Conservation (phyloP, 495 filamentous ascomycete species). For the Hypoxylon lenormandii region DNA sequence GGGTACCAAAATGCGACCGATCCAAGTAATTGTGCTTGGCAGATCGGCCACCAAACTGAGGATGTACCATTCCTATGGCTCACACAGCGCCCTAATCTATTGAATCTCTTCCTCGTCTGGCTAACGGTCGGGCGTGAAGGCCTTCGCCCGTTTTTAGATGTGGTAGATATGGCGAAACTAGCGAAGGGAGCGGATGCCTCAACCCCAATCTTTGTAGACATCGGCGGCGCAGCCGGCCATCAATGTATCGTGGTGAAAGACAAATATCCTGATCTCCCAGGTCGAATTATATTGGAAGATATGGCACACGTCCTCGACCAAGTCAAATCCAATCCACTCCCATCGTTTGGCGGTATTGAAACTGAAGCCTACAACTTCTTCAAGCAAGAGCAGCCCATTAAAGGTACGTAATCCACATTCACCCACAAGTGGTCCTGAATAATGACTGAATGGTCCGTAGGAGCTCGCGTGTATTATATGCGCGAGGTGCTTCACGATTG, state of each 20-base stretch:
- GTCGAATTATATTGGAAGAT: constrained; percentile 64
- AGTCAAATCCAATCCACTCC: constrained; percentile 28
- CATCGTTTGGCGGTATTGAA: constrained; percentile 44
- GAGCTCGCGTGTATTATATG: constrained; percentile 61
- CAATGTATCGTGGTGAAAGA: constrained; percentile 49
- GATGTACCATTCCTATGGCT: constrained; percentile 47
- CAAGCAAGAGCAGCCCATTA: constrained; percentile 63
- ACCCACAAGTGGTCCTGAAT: neutral
- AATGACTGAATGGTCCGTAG: constrained; percentile 26
- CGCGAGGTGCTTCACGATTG: constrained; percentile 63
- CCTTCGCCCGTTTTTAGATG: constrained; percentile 32
- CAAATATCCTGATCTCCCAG: constrained; percentile 56
- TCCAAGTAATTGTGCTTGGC: constrained; percentile 14
- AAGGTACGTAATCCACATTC: constrained; percentile 42
- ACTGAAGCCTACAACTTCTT: constrained; percentile 64
- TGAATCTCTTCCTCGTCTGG: constrained; percentile 33
- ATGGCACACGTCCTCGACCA: constrained; percentile 55
- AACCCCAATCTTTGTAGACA: constrained; percentile 54
- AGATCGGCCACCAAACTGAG: constrained; percentile 40
- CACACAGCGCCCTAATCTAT: constrained; percentile 31
- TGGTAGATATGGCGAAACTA: constrained; percentile 35
- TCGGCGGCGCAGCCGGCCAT: constrained; percentile 57
- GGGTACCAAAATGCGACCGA: constrained; percentile 23
- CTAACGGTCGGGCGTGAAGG: constrained; percentile 34
- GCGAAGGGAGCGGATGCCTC: constrained; percentile 30